Evolutionary conservation across 345 rosid genomes (phyloP).

Genomic region (Aquilaria yunnanensis): DNA sequence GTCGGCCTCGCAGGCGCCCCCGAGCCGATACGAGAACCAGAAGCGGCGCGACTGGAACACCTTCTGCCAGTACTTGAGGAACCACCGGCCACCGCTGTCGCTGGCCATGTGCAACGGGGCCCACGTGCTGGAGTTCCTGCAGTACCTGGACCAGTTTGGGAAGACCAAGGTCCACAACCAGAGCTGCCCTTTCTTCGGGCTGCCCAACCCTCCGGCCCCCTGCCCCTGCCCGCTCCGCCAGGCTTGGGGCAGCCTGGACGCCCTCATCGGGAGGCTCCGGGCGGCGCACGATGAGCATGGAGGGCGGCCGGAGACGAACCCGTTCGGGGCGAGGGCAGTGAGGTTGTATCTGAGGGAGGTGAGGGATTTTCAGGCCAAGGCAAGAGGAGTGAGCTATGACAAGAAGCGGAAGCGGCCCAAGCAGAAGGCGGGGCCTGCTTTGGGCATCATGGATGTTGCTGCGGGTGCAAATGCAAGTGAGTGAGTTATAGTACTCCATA

Average conservation of each 20-base stretch:
- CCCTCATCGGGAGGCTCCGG: conserved; percentile 94
- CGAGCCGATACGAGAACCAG: conserved; percentile 84
- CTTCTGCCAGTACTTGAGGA: conserved; percentile 78
- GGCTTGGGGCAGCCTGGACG: conserved; percentile 98
- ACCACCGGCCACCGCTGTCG: conserved; percentile 70
- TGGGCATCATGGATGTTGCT: no score
- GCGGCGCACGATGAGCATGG: conserved; percentile 95
- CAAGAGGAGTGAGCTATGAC: conserved; percentile 89
- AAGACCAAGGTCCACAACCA: conserved; percentile 81
- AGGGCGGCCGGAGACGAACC: conserved; percentile 77
- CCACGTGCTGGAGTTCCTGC: conserved; percentile 81
- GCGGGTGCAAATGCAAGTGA: background rate
- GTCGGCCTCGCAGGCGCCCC: conserved; percentile 8
- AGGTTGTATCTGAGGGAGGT: conserved; percentile 83
- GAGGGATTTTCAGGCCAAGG: conserved; percentile 89
- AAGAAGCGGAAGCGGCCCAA: conserved; percentile 74
- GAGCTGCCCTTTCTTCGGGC: conserved; percentile 80
- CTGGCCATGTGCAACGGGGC: conserved; percentile 80
- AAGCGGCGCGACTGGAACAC: conserved; percentile 93
- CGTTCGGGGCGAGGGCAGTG: conserved; percentile 82
- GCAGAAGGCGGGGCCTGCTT: conserved; percentile 19
- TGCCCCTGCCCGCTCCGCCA: conserved; percentile 91
- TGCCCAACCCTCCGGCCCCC: conserved; percentile 83
- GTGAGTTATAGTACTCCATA: conserved; percentile 1
- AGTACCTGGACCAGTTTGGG: conserved; percentile 69